phyloP scores from a whole-genome alignment of 495 filamentous ascomycete species.

The Xylaria grammica region DNA sequence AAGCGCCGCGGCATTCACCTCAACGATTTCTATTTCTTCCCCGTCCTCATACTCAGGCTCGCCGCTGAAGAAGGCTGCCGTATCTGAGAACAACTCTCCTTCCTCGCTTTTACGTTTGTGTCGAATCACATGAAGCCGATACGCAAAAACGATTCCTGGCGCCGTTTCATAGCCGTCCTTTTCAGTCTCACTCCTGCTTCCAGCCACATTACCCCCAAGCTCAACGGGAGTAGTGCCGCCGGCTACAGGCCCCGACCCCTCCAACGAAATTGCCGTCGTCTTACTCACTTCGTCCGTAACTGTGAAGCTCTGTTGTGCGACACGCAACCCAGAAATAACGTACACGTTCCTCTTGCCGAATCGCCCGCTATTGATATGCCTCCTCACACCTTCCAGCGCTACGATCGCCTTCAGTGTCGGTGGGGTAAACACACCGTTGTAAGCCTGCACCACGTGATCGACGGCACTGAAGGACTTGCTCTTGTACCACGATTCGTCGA shows the following conservation, averaged over 20 bases:
- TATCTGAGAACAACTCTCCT: background rate
- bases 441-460: slow-evolving; percentile 15
- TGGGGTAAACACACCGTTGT: background rate
- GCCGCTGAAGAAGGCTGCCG: background rate
- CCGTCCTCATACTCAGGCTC: background rate
- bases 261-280: background rate
- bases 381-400: background rate
- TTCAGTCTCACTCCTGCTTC: background rate
- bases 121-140: slow-evolving; percentile 21
- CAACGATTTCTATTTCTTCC: background rate
- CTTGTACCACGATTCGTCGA: background rate
- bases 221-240: background rate
- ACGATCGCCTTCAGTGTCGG: slow-evolving; percentile 4
- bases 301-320: slow-evolving; percentile 8
- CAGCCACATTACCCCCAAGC: background rate
- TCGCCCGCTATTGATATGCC: slow-evolving; percentile 5
- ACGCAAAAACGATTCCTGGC: slow-evolving; percentile 24
- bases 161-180: slow-evolving; percentile 15
- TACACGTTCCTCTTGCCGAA: slow-evolving; percentile 21
- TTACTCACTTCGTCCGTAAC: background rate
- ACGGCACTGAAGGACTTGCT: background rate
- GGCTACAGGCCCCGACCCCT: background rate
- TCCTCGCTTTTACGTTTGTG: background rate
- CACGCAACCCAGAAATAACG: slow-evolving; percentile 20
- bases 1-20: too few species aligned